These are phyloP conservation scores for Sporobolomyces pararoseus DNA, from an alignment of 768 basidiomycete species.

Conservation along the genomic window DNA sequence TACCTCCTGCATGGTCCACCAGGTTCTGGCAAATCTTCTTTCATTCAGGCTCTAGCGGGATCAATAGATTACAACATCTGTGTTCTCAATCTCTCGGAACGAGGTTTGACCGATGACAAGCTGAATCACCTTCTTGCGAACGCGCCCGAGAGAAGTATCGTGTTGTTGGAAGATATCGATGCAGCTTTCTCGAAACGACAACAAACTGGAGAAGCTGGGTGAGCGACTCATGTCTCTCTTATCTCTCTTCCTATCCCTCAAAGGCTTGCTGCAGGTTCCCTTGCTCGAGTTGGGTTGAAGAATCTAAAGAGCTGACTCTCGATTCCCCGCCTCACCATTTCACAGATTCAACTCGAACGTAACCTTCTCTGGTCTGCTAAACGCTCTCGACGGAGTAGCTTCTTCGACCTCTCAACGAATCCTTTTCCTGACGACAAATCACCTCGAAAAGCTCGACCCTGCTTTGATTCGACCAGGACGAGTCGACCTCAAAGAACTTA, in stretches of 20 bases:
- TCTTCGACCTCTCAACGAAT: slow-evolving; percentile 91
- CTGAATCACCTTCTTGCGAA: slow-evolving; percentile 88
- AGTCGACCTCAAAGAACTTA: slow-evolving; percentile 76
- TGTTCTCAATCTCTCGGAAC: slow-evolving; percentile 87
- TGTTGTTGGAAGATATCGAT: slow-evolving; percentile 96
- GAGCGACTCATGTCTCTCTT: slow-evolving; percentile 46
- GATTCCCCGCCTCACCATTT: too few species aligned
- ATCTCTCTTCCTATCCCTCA: too few species aligned
- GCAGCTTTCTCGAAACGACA: slow-evolving; percentile 92
- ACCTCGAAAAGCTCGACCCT: slow-evolving; percentile 78
- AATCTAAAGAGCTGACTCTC: too few species aligned
- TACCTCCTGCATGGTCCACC: slow-evolving; percentile 94
- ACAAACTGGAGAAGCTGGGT: slow-evolving; percentile 90
- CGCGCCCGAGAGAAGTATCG: slow-evolving; percentile 83
- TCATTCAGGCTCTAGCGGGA: slow-evolving; percentile 94
- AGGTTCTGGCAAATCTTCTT: slow-evolving; percentile 96
- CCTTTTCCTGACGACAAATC: slow-evolving; percentile 99
- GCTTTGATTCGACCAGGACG: slow-evolving; percentile 93
- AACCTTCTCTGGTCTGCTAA: slow-evolving; percentile 95
- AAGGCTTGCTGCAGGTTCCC: too few species aligned
- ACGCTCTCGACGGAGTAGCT: slow-evolving; percentile 94
- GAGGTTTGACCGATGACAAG: slow-evolving; percentile 94
- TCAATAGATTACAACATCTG: slow-evolving; percentile 91
- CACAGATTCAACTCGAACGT: slow-evolving; percentile 85
- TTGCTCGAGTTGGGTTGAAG: too few species aligned